These are phyloP conservation scores for Mallotus nudiflorus DNA, from an alignment of 345 rosid species.

Conservation along the genomic window DNA sequence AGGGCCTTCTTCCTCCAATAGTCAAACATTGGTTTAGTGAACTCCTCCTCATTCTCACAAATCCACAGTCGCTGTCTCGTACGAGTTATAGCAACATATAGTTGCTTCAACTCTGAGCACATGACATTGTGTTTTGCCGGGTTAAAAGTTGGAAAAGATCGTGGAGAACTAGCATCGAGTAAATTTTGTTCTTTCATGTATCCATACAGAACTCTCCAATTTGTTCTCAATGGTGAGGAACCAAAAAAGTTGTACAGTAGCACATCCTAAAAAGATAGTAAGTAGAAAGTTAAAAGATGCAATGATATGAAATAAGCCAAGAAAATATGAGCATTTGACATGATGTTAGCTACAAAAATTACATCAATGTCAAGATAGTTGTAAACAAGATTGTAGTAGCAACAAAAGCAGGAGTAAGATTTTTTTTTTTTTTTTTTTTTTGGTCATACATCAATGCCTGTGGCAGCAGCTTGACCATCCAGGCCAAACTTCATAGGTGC, in stretches of 20 bases:
- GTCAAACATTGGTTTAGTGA: slow-evolving; percentile 39
- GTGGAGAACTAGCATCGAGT: slow-evolving; percentile 20
- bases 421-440: no score
- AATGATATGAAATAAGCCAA: neutral
- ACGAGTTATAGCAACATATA: slow-evolving; percentile 56
- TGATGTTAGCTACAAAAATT: no score
- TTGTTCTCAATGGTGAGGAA: slow-evolving; percentile 40
- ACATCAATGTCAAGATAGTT: no score
- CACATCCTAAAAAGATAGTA: no score
- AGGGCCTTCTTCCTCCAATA: slow-evolving; percentile 39
- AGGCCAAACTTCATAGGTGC: no score
- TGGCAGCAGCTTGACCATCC: no score
- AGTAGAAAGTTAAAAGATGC: neutral
- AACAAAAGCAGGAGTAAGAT: no score
- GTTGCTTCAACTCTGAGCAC: slow-evolving; percentile 52
- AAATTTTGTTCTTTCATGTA: slow-evolving; percentile 39
- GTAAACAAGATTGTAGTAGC: no score
- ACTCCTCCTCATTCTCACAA: slow-evolving; percentile 43
- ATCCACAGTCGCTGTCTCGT: slow-evolving; percentile 59
- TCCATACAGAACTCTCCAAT: slow-evolving; percentile 53
- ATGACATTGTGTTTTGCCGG: slow-evolving; percentile 39
- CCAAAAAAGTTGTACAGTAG: slow-evolving; percentile 55
- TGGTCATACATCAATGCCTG: no score
- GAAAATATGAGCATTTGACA: neutral
- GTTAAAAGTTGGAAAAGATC: slow-evolving; percentile 33